These are phyloP conservation scores for Martiniozyma asiatica DNA, from an alignment of 1,139 yeast species.

Conservation along the genomic window DNA sequence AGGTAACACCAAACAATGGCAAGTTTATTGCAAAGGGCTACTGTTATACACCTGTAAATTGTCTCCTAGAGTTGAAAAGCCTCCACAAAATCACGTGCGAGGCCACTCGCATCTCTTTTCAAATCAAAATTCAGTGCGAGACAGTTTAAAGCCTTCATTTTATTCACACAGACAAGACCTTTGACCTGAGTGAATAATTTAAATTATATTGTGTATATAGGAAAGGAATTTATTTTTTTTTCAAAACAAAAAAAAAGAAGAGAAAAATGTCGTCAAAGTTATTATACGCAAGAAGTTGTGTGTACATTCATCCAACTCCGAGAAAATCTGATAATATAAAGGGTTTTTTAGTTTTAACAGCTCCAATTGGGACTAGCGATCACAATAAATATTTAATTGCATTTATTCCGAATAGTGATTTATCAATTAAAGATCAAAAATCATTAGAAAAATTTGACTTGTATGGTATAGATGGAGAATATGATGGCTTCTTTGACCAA, in stretches of 20 bases:
- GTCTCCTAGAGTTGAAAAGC: no score
- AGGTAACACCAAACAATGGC: constrained; percentile 57
- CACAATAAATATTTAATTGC: constrained; percentile 53
- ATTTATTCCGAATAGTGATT: constrained; percentile 56
- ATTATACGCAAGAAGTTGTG: constrained; percentile 52
- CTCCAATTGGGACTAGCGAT: constrained; percentile 36
- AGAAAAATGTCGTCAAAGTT: no score
- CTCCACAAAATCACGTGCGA: no score
- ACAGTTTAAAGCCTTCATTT: constrained; percentile 52
- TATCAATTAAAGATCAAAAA: constrained; percentile 24
- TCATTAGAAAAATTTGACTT: constrained; percentile 19
- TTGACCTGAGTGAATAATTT: no score
- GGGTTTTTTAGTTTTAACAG: constrained; percentile 60
- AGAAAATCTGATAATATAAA: constrained; percentile 63
- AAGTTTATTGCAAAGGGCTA: constrained; percentile 42
- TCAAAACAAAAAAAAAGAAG: no score
- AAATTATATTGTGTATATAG: no score
- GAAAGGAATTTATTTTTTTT: no score
- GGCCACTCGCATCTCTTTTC: constrained; percentile 23
- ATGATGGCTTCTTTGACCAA: constrained; percentile 12
- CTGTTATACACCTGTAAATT: no score
- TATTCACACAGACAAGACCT: constrained; percentile 46
- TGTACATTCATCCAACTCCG: constrained; percentile 71
- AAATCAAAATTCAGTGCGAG: constrained; percentile 49
- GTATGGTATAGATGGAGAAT: constrained; percentile 22